Evolutionary conservation across 352 stramenopile genomes (phyloP).

Genomic region (Phytophthora sojae): DNA sequence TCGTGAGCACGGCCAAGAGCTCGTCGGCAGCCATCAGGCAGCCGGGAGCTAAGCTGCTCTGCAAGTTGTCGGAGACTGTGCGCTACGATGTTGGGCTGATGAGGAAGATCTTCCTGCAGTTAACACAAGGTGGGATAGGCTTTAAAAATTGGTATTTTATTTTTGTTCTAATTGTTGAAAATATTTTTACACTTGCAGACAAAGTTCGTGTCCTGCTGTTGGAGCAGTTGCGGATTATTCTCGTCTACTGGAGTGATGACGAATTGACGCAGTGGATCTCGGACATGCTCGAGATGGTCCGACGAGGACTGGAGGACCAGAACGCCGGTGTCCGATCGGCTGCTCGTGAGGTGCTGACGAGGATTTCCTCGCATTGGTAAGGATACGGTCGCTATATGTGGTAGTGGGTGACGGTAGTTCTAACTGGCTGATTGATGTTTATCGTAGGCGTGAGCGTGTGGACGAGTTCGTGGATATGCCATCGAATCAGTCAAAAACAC

Average conservation of each 20-base stretch:
- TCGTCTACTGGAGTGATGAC: constrained; percentile 59
- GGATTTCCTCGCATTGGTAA: constrained; percentile 62
- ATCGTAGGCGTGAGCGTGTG: constrained; percentile 53
- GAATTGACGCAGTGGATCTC: constrained; percentile 53
- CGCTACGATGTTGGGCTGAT: constrained; percentile 69
- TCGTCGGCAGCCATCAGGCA: constrained; percentile 60
- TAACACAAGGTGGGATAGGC: constrained; percentile 45
- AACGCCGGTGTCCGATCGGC: constrained; percentile 47
- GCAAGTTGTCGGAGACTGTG: constrained; percentile 59
- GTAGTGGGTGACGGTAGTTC: neutral
- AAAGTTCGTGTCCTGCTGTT: constrained; percentile 60
- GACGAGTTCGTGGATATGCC: constrained; percentile 60
- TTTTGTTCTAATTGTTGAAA: constrained; percentile 8
- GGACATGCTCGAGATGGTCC: constrained; percentile 65
- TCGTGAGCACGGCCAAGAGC: constrained; percentile 61
- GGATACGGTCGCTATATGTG: neutral
- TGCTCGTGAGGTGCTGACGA: constrained; percentile 56
- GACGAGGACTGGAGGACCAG: constrained; percentile 54
- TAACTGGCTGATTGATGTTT: constrained; percentile 5
- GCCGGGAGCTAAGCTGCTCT: constrained; percentile 59
- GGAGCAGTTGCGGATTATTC: constrained; percentile 64
- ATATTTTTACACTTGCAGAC: constrained; percentile 36
- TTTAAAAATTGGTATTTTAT: neutral
- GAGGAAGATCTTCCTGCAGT: constrained; percentile 51
- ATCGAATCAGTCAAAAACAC: constrained; percentile 39